These are phyloP conservation scores for Yamadazyma ubonensis DNA, from an alignment of 805 yeast species.

Conservation along the genomic window DNA sequence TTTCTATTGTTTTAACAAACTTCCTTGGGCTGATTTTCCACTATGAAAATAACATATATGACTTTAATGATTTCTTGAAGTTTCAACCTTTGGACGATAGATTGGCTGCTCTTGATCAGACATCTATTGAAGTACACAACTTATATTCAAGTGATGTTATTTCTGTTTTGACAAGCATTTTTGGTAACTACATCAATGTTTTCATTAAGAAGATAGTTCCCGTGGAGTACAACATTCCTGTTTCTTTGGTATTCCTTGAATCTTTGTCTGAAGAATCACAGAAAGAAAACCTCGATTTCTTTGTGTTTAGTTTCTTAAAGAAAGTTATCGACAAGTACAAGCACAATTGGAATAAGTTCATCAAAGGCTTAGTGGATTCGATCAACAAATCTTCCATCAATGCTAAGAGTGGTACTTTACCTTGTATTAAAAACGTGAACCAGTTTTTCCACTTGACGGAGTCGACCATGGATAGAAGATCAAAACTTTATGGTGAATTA, in stretches of 20 bases:
- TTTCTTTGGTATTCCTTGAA: slow-evolving; percentile 31
- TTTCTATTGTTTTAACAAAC: slow-evolving; percentile 37
- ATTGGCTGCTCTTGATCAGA: slow-evolving; percentile 25
- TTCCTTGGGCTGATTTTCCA: slow-evolving; percentile 45
- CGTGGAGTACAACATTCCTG: slow-evolving; percentile 33
- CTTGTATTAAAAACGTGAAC: slow-evolving; percentile 32
- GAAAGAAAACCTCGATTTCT: slow-evolving; percentile 63
- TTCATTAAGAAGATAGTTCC: slow-evolving; percentile 39
- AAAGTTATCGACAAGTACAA: slow-evolving; percentile 52
- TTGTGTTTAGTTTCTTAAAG: slow-evolving; percentile 47
- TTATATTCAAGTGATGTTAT: slow-evolving; percentile 49
- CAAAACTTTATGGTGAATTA: slow-evolving; percentile 17
- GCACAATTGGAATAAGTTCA: slow-evolving; percentile 57
- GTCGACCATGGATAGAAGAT: slow-evolving; percentile 27
- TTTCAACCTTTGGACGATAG: slow-evolving; percentile 31
- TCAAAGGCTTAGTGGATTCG: slow-evolving; percentile 51
- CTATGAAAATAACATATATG: slow-evolving; percentile 29
- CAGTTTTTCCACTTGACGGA: slow-evolving; percentile 34
- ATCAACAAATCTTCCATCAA: slow-evolving; percentile 34
- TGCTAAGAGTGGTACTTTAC: slow-evolving; percentile 37
- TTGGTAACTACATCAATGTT: slow-evolving; percentile 40
- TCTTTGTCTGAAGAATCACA: slow-evolving; percentile 34
- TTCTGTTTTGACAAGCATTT: slow-evolving; percentile 45
- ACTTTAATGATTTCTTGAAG: slow-evolving; percentile 30
- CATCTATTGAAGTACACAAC: slow-evolving; percentile 35